Evolutionary conservation across 192 early-diverging fungal species (phyloP).

Genomic region (Irineochytrium annulatum): DNA sequence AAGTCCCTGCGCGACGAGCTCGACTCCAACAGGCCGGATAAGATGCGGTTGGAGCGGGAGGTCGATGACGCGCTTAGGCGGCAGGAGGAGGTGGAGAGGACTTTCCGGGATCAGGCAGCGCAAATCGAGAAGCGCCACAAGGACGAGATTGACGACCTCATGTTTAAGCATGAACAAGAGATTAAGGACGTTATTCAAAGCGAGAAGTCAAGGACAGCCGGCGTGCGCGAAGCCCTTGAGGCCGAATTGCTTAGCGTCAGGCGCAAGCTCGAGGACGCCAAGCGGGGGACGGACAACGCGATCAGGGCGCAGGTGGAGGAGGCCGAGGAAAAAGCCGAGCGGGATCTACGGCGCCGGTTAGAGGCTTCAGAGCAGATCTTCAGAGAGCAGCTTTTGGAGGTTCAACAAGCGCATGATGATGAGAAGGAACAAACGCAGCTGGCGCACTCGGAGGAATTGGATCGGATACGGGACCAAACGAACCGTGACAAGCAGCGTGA

Average conservation of each 20-base stretch:
- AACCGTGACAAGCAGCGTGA: constrained; percentile 10
- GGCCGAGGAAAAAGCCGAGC: constrained; percentile 10
- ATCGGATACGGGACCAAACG: not conserved
- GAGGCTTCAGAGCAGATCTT: constrained; percentile 12
- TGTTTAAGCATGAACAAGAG: not conserved
- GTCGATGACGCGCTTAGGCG: not conserved
- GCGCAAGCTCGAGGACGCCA: constrained; percentile 3
- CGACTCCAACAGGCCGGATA: not conserved
- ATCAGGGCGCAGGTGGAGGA: constrained; percentile 8
- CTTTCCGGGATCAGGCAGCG: not conserved
- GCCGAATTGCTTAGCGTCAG: not conserved
- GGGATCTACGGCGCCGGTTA: not conserved
- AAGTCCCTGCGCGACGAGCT: not conserved
- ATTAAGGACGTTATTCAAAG: constrained; percentile 1
- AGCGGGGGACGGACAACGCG: not conserved
- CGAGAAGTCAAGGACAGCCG: not conserved
- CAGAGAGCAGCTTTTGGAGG: constrained; percentile 6
- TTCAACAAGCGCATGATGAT: constrained; percentile 13
- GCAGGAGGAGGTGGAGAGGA: not conserved
- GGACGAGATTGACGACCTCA: constrained; percentile 17
- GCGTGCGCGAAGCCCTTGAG: constrained; percentile 6
- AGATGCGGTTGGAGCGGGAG: not conserved
- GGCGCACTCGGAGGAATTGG: constrained; percentile 8
- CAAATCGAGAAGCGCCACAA: constrained; percentile 4
- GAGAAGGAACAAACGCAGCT: constrained; percentile 16